phyloP scores from a whole-genome alignment of 495 filamentous ascomycete species.

The Clavariopsis aquatica region DNA sequence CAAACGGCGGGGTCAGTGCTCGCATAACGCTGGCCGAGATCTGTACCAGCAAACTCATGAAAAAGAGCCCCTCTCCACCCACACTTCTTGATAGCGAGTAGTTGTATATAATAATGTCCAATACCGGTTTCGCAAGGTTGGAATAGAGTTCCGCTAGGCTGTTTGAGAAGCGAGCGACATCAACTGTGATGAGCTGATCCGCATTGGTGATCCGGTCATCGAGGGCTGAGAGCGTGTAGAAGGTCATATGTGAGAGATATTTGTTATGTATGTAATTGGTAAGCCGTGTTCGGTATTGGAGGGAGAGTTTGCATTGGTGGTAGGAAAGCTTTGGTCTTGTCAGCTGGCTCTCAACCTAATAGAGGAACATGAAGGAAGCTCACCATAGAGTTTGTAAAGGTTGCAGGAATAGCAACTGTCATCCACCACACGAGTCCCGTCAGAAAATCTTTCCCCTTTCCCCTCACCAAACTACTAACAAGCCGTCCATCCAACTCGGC shows the following conservation, averaged over 20 bases:
- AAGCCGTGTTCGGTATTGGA: slow-evolving; percentile 87
- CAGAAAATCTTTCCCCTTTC: slow-evolving; percentile 88
- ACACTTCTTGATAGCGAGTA: slow-evolving; percentile 89
- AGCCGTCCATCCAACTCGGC: slow-evolving; percentile 92
- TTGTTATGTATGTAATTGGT: slow-evolving; percentile 91
- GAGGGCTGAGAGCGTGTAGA: slow-evolving; percentile 91
- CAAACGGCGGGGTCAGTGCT: slow-evolving; percentile 93
- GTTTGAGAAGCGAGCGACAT: slow-evolving; percentile 94
- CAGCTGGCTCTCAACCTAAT: background rate
- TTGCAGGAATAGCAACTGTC: slow-evolving; percentile 94
- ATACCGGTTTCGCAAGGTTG: slow-evolving; percentile 90
- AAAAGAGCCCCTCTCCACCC: slow-evolving; percentile 88
- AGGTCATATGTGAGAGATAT: slow-evolving; percentile 94
- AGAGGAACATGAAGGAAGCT: slow-evolving; percentile 37
- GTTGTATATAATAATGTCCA: slow-evolving; percentile 97
- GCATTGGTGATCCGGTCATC: slow-evolving; percentile 99
- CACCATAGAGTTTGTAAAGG: slow-evolving; percentile 99
- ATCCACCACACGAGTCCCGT: slow-evolving; percentile 96
- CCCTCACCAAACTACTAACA: slow-evolving; percentile 86
- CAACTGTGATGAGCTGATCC: slow-evolving; percentile 94
- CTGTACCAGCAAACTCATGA: slow-evolving; percentile 92
- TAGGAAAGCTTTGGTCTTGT: slow-evolving; percentile 68
- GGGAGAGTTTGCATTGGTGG: slow-evolving; percentile 90
- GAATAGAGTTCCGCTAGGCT: slow-evolving; percentile 93
- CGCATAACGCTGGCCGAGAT: slow-evolving; percentile 92